These are phyloP conservation scores for Artemisia argyi DNA, from an alignment of 129 eudicot species.

Conservation along the genomic window DNA sequence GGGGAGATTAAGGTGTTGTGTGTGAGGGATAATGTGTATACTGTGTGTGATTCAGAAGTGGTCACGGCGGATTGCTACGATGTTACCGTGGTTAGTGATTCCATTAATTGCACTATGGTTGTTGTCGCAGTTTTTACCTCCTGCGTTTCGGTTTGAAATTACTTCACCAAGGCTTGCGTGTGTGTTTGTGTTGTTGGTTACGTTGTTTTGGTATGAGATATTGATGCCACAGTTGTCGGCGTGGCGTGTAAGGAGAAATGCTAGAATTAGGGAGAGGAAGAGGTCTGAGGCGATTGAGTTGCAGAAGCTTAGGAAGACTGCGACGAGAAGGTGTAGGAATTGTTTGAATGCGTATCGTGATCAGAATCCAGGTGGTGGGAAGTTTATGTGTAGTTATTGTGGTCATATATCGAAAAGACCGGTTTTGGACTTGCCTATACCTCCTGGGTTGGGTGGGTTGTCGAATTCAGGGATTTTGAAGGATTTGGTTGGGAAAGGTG, in stretches of 20 bases:
- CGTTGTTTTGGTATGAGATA: conserved; percentile 88
- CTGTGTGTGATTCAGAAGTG: conserved; percentile 95
- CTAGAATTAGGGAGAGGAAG: conserved; percentile 77
- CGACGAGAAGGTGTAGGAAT: conserved; percentile 83
- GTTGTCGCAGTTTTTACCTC: conserved; percentile 85
- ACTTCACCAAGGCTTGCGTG: conserved; percentile 90
- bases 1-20: conserved; percentile 23
- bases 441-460: conserved; percentile 62
- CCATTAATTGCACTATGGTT: conserved; percentile 93
- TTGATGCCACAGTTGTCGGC: conserved; percentile 85
- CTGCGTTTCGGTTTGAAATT: conserved; percentile 83
- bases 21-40: conserved; percentile 91
- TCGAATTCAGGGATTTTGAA: conserved; percentile 71
- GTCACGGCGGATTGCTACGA: conserved; percentile 90
- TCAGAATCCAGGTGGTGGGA: conserved; percentile 90
- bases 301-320: conserved; percentile 83
- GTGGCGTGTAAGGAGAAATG: conserved; percentile 79
- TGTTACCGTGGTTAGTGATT: conserved; percentile 95
- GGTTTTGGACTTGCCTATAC: conserved; percentile 64
- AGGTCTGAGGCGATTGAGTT: conserved; percentile 81
- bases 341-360: conserved; percentile 84
- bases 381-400: conserved; percentile 85
- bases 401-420: conserved; percentile 89
- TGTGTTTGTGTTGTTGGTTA: conserved; percentile 73
- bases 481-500: conserved; percentile 80